Evolutionary conservation across 345 rosid species (phyloP).

Genomic region (Streptanthus diversifolius): DNA sequence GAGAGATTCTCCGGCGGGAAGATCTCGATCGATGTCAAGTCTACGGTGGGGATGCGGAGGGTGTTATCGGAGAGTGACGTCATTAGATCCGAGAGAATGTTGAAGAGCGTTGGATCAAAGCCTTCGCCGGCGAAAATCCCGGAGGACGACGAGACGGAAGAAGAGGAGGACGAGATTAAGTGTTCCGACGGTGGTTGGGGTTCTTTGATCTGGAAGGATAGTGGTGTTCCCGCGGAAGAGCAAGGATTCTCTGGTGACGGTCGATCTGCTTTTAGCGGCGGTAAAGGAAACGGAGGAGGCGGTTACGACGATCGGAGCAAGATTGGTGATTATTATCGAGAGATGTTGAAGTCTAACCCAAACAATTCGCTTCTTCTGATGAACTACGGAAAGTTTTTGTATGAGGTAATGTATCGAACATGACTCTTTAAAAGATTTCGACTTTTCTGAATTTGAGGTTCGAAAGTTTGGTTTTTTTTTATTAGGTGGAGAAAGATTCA

Average conservation of each 20-base stretch:
- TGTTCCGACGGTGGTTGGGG: constrained; percentile 27
- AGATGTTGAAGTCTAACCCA: constrained; percentile 64
- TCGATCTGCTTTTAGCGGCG: constrained; percentile 32
- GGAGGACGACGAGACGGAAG: constrained; percentile 44
- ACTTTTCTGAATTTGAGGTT: background rate
- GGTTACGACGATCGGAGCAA: constrained; percentile 37
- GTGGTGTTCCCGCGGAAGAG: constrained; percentile 44
- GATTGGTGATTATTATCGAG: constrained; percentile 62
- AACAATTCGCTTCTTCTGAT: constrained; percentile 58
- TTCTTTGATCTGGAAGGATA: constrained; percentile 32
- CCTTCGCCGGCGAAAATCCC: constrained; percentile 41
- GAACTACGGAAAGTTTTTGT: constrained; percentile 72
- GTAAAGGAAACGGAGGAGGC: constrained; percentile 18
- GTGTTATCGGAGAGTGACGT: constrained; percentile 54
- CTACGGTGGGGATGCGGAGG: constrained; percentile 39
- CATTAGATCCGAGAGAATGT: constrained; percentile 30
- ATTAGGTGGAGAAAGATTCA: constrained; percentile 51
- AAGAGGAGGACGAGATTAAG: background rate
- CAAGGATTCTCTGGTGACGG: constrained; percentile 33
- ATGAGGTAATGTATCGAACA: constrained; percentile 49
- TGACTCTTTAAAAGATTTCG: background rate
- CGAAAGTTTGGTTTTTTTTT: background rate
- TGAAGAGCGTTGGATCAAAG: constrained; percentile 35
- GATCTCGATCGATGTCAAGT: constrained; percentile 45
- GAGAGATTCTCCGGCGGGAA: constrained; percentile 40